phyloP scores from a whole-genome alignment of 164 flowering plant species.

The Berberis vulgaris region DNA sequence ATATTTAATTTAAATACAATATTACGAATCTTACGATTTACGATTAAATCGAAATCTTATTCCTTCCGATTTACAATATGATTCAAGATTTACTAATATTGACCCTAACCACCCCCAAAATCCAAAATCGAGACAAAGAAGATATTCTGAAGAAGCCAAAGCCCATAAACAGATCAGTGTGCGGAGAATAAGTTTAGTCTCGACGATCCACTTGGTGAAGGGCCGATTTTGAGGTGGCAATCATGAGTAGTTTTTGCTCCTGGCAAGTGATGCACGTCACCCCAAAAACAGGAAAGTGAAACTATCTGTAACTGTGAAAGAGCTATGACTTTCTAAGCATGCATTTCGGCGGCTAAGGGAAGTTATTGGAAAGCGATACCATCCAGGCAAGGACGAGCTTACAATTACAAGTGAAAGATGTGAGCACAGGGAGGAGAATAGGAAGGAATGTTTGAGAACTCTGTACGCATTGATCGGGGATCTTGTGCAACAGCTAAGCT shows the following conservation, averaged over 20 bases:
- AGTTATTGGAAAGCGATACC: constrained; percentile 77
- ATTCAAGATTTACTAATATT: too few species aligned
- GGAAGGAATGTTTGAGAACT: constrained; percentile 92
- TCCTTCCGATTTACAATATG: too few species aligned
- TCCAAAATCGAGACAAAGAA: too few species aligned
- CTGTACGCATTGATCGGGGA: constrained; percentile 70
- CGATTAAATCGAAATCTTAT: too few species aligned
- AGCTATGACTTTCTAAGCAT: constrained; percentile 81
- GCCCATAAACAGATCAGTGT: constrained; percentile 30
- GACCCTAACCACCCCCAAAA: too few species aligned
- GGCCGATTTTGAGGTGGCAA: constrained; percentile 88
- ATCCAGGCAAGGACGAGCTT: constrained; percentile 91
- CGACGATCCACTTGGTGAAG: constrained; percentile 97
- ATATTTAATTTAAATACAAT: too few species aligned
- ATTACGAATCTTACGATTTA: too few species aligned
- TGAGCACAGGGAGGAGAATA: constrained; percentile 93
- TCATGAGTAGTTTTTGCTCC: constrained; percentile 76
- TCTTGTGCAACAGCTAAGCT: constrained; percentile 70
- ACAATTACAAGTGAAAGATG: constrained; percentile 96
- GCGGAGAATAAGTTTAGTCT: constrained; percentile 27
- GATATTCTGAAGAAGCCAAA: too few species aligned
- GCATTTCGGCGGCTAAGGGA: constrained; percentile 66
- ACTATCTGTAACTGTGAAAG: constrained; percentile 83
- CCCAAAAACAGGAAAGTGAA: constrained; percentile 94
- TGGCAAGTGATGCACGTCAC: constrained; percentile 92